Evolutionary conservation across 352 stramenopile genomes (phyloP), one percentile per base, ranked within the genome.

Genomic region (Elongisporangium anandrum): DNA sequence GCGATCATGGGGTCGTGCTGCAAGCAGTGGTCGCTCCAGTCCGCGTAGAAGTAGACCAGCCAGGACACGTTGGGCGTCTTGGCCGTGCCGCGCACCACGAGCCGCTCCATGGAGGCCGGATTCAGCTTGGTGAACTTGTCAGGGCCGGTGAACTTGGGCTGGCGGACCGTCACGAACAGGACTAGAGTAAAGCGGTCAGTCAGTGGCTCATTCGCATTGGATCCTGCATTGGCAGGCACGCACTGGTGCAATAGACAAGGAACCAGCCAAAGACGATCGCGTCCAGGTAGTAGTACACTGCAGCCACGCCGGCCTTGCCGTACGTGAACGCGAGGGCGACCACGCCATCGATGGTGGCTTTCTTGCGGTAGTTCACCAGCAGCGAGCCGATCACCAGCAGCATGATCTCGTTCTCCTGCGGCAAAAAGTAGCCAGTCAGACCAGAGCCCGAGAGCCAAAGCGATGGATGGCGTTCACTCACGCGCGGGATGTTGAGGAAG

Each of bases 341-440:
- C 57, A 85, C 70, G 23, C 78, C 82, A 24, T 92, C 82, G 15
- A 70, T 56, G 29, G 82, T 90, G 53, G 82, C 75, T 59, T 88
- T 87, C 70, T 90, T 92, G 61, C 79, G 82, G 63, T 86, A 89
- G 65, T 90, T 92, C 19, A 92, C 63, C 45, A 77, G 52, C 56
- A 76, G 83, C 22, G 80, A 79, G 8, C 68, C 75, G 23, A 72
- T 21, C 20, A 81, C 73, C n/a, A 92, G 56, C 59, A 88, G 22
- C 13, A 88, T 73, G 59, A 92, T 85, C 56, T 92, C 80, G 47
- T 89, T 72, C 52, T 92, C 82, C 77, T 89, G 52, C 17, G 55
- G 53, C 10, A 52, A 57, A 22, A 41, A 47, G 34, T 24, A 55
- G 50, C 16, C 13, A 57, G 9, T 34, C 21, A 60, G 48, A 21